Base-by-base conservation (phyloP, 306 rosid species). In the Lathyrus sativus region DNA sequence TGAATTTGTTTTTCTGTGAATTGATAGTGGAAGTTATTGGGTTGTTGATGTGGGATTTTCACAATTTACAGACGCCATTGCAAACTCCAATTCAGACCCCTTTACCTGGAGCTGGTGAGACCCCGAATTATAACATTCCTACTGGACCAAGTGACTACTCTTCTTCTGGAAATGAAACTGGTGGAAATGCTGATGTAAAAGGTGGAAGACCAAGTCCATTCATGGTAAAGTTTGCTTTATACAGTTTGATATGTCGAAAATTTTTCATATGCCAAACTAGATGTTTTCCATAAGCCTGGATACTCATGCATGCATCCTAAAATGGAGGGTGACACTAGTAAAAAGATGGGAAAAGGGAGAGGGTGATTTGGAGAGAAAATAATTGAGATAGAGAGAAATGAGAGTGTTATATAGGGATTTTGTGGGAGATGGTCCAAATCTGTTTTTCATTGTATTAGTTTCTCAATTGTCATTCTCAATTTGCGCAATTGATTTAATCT, bases 81-180 rank as follows among this genome's bases (percentile, higher is more conserved):
- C 99, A 87, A 79, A 95, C 99, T 69, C 99, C 99, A 22, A 84
- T 84, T 68, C 99, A 88, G 74, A 91, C 99, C 29, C 97, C 97
- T 71, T 80, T 88, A 50, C 97, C 99, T 0, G 95, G 96, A 81
- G 73, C 83, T 73, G 96, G 29, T 13, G 99, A 95, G 64, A 82
- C 33, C 63, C 43, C 81, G 3, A 26, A 65, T 19, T 93, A 93
- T 79, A 90, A 90, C 83, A 82, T 88, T 80, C 97, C 97, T 64
- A 88, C 99, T 41, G 97, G 97, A 78, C 71, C 72, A 38, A 87
- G 86, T 79, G 99, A 95, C 70, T 87, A 84, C 80, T 50, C 97
- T 37, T 65, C 93, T 12, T 67, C 93, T 59, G 98, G 87, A 65
- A 92, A 80, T 35, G 97, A 91, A 44, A 45, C 88, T 28, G 81